Conservation (phyloP, 495 filamentous ascomycete genomes). For the Lindgomyces ingoldianus region DNA sequence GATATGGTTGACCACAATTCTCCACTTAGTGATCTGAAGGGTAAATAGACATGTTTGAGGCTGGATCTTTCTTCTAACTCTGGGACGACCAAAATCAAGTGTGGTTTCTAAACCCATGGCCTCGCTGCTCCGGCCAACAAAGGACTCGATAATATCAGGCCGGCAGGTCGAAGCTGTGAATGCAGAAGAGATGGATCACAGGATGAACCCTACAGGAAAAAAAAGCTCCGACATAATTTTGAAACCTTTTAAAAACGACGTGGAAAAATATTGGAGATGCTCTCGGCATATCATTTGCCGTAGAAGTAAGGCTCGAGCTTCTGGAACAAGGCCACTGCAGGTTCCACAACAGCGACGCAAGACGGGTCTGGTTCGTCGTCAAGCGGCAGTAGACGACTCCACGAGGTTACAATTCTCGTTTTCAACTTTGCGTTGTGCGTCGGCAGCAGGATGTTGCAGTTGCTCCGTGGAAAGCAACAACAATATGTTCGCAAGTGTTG, state of each 20-base stretch:
- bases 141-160: conserved; percentile 53
- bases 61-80: conserved; percentile 60
- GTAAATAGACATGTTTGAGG: conserved; percentile 58
- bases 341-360: conserved; percentile 8
- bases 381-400: conserved; percentile 1
- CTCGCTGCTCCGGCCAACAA: conserved; percentile 47
- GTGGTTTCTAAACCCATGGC: conserved; percentile 50
- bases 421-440: neutral
- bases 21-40: conserved; percentile 44
- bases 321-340: neutral
- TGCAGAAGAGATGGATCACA: conserved; percentile 37
- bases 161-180: conserved; percentile 50
- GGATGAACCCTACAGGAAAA: conserved; percentile 19
- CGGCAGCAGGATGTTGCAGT: conserved; percentile 3
- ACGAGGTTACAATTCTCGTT: conserved; percentile 11
- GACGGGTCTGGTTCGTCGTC: conserved; percentile 12
- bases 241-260: conserved; percentile 50
- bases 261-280: conserved; percentile 55
- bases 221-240: conserved; percentile 52
- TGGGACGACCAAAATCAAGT: conserved; percentile 59
- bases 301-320: conserved; percentile 38
- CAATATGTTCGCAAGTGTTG: conserved; percentile 13
- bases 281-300: conserved; percentile 51
- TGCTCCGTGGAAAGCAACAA: conserved; percentile 14
- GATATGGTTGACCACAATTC: conserved; percentile 56